Percentiles rank a stretch among this genome's conserved stretches.
Evolutionary conservation across 2,329 filamentous ascomycete species (phyloP).

Genomic region (Xylaria sp.): DNA sequence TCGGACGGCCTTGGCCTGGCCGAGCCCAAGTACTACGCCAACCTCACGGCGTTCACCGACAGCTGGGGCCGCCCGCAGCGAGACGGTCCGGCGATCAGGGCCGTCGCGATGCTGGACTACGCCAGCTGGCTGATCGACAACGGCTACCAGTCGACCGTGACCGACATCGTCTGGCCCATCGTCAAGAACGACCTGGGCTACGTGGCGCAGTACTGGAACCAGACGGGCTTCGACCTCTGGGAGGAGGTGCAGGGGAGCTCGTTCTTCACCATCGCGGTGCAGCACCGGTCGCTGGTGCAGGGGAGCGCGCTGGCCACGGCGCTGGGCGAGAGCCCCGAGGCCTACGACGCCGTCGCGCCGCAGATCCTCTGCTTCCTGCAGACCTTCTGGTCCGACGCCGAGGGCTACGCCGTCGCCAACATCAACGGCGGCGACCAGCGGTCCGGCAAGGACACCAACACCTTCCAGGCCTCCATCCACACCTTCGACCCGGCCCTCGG

Average conservation of each 20-base stretch:
- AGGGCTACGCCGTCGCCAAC: conserved; percentile 69
- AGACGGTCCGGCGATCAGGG: conserved; percentile 77
- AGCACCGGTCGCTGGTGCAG: conserved; percentile 70
- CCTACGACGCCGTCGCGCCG: conserved; percentile 67
- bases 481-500: conserved; percentile 68
- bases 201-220: conserved; percentile 71
- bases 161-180: conserved; percentile 68
- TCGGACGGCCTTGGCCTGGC: conserved; percentile 60
- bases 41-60: conserved; percentile 65
- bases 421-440: conserved; percentile 65
- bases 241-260: conserved; percentile 77
- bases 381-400: conserved; percentile 67
- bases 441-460: conserved; percentile 72
- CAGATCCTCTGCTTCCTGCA: conserved; percentile 75
- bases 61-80: conserved; percentile 78
- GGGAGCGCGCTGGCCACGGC: conserved; percentile 67
- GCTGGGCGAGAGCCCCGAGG: conserved; percentile 62
- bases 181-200: conserved; percentile 77
- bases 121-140: conserved; percentile 71
- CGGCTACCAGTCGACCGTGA: conserved; percentile 61
- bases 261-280: conserved; percentile 75
- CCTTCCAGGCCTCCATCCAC: conserved; percentile 66
- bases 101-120: conserved; percentile 73
- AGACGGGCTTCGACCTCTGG: conserved; percentile 76
- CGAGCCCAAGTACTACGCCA: conserved; percentile 73